These are phyloP conservation scores for Clathrus columnatus DNA, from an alignment of 768 basidiomycete genomes.

Conservation along the genomic window DNA sequence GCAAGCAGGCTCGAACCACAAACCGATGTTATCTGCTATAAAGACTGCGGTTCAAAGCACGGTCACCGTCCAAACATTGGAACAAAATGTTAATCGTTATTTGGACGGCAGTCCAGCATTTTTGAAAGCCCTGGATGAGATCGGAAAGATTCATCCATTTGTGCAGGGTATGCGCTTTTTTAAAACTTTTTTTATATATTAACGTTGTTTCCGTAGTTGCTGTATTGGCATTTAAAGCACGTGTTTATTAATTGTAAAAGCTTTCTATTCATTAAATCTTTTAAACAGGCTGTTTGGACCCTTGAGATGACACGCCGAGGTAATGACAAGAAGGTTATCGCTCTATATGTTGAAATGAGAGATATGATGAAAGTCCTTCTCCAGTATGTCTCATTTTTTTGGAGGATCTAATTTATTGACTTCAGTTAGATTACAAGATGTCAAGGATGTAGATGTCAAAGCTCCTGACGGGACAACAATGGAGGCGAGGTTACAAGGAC, in stretches of 20 bases:
- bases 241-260: background rate
- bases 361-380: conserved; percentile 1
- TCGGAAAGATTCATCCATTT: conserved; percentile 7
- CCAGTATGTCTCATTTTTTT: background rate
- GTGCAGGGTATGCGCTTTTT: background rate
- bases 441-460: conserved; percentile 12
- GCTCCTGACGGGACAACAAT: conserved; percentile 27
- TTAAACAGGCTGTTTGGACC: background rate
- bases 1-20: too few relatives aligned
- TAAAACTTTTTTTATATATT: background rate
- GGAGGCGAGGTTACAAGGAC: conserved; percentile 23
- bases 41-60: too few relatives aligned
- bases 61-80: too few relatives aligned
- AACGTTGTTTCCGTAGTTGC: background rate
- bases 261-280: background rate
- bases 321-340: conserved; percentile 1
- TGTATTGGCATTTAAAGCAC: conserved; percentile 3
- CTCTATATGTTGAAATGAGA: conserved; percentile 1
- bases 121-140: conserved; percentile 6
- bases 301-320: conserved; percentile 2
- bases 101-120: too few relatives aligned
- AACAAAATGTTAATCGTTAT: too few relatives aligned
- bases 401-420: background rate
- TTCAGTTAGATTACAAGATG: conserved; percentile 15
- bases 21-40: too few relatives aligned